Conservation (phyloP, 257 asterid genomes). For the Ophiorrhiza pumila region DNA sequence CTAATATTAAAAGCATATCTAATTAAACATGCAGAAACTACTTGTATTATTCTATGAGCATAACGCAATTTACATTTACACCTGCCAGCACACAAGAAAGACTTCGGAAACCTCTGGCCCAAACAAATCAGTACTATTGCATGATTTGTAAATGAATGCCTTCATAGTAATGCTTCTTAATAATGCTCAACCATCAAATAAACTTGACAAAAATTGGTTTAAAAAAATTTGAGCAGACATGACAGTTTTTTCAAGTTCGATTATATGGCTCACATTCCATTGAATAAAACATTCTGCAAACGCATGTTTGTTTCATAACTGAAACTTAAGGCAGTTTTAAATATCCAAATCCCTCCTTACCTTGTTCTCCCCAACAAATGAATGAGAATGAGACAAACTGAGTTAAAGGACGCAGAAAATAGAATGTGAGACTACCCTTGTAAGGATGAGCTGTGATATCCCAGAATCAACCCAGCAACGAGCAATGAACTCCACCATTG, state of each 20-base stretch:
- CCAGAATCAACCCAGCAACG: slow-evolving; percentile 49
- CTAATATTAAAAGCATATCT: neutral
- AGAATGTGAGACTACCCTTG: slow-evolving; percentile 51
- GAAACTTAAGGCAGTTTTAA: too few species aligned
- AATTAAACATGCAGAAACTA: neutral
- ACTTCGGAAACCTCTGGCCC: neutral
- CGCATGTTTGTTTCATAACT: too few species aligned
- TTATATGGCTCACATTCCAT: neutral
- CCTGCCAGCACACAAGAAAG: neutral
- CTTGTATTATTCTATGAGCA: neutral
- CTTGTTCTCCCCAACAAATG: neutral
- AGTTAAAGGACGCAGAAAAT: neutral
- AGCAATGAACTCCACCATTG: slow-evolving; percentile 88
- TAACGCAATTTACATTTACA: neutral
- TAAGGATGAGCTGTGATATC: slow-evolving; percentile 74
- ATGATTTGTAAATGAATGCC: neutral
- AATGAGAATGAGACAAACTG: neutral
- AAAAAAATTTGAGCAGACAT: neutral
- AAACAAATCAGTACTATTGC: neutral
- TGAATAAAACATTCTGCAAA: neutral
- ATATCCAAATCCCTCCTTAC: too few species aligned
- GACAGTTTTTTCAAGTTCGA: neutral
- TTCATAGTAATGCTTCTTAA: too few species aligned
- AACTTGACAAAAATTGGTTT: neutral
- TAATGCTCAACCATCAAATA: neutral